These are phyloP conservation scores for Thelonectria rubi DNA, from an alignment of 2,329 filamentous ascomycete genomes.

Conservation along the genomic window DNA sequence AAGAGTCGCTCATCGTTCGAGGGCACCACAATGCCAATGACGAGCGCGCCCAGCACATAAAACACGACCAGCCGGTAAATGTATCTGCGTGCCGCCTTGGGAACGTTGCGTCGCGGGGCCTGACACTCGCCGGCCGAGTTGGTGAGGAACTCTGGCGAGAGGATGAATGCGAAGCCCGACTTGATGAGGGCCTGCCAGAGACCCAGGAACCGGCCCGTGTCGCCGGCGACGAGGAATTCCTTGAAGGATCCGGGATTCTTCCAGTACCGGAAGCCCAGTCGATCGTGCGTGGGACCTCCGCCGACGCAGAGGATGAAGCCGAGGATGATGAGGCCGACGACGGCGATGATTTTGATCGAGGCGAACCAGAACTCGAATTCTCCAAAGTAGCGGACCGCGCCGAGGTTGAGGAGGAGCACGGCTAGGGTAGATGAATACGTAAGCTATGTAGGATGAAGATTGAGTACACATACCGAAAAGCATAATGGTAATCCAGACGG, in stretches of 20 bases:
- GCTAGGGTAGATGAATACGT: no score
- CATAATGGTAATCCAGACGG: background rate
- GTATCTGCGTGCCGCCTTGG: slow-evolving; percentile 43
- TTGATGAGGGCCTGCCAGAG: background rate
- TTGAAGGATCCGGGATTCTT: background rate
- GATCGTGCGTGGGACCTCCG: background rate
- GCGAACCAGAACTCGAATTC: slow-evolving; percentile 2
- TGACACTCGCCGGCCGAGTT: background rate
- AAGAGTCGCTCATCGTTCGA: slow-evolving; percentile 33
- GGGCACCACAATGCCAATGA: slow-evolving; percentile 27
- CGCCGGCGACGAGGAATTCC: background rate
- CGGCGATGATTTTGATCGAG: background rate
- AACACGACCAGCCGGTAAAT: slow-evolving; percentile 44
- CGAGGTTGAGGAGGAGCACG: background rate
- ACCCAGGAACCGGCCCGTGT: background rate
- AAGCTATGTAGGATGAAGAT: no score
- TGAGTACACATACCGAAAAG: background rate
- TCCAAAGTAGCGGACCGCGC: background rate
- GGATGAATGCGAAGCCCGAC: background rate
- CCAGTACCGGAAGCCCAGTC: slow-evolving; percentile 1
- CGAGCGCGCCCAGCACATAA: slow-evolving; percentile 35
- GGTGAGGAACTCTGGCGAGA: background rate
- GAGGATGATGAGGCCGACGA: background rate
- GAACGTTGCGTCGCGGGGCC: slow-evolving; percentile 11
- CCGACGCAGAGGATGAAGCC: background rate